Conservation (phyloP, 2,329 filamentous ascomycete species). For the Aspergillus tubingensis region DNA sequence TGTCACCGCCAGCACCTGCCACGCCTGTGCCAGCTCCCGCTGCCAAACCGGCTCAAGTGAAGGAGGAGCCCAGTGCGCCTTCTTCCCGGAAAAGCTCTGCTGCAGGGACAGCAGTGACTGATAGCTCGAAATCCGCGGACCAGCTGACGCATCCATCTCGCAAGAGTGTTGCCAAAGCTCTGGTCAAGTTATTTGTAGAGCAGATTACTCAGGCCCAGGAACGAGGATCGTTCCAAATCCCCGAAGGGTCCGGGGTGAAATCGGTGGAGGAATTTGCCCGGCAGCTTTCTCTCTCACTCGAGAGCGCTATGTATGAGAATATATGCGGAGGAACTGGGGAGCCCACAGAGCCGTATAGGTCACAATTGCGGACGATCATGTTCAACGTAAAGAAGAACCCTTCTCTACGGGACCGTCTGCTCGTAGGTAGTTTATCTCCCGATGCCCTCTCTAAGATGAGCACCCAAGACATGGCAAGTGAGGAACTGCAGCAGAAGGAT, state of each 20-base stretch:
- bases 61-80: conserved; percentile 33
- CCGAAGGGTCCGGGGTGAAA: conserved; percentile 64
- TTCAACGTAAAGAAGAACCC: conserved; percentile 90
- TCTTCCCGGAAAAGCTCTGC: conserved; percentile 33
- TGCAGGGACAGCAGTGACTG: conserved; percentile 33
- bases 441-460: conserved; percentile 84
- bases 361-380: conserved; percentile 72
- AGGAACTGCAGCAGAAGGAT: conserved; percentile 73
- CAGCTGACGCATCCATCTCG: conserved; percentile 64
- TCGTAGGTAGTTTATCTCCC: conserved; percentile 71
- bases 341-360: conserved; percentile 57
- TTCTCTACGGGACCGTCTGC: conserved; percentile 71
- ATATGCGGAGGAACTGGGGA: conserved; percentile 54
- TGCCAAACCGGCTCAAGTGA: conserved; percentile 32
- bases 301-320: conserved; percentile 65
- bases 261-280: conserved; percentile 67
- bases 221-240: conserved; percentile 62
- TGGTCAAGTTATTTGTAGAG: conserved; percentile 69
- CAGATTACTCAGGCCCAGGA: conserved; percentile 69
- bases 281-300: conserved; percentile 74
- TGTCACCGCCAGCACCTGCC: conserved; percentile 31
- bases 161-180: conserved; percentile 67
- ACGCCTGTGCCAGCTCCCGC: conserved; percentile 25
- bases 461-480: conserved; percentile 85
- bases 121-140: conserved; percentile 41